Conservation (phyloP, 768 basidiomycete genomes). For the Lactifluus subvellereus region DNA sequence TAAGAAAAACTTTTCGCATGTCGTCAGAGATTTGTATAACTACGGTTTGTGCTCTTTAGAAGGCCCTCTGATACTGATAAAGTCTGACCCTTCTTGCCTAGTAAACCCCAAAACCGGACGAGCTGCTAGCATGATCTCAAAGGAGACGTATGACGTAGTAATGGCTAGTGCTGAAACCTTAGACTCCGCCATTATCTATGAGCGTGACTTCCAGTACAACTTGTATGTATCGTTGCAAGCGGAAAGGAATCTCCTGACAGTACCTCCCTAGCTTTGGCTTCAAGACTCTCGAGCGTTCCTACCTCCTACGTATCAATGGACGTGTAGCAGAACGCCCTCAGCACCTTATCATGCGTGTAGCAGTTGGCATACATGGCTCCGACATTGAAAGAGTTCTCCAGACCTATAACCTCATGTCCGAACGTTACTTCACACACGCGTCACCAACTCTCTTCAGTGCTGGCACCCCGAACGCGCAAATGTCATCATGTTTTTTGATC, state of each 20-base stretch:
- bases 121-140: conserved; percentile 85
- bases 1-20: conserved; percentile 92
- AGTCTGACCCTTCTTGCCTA: conserved; percentile 25
- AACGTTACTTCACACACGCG: conserved; percentile 97
- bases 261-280: conserved; percentile 77
- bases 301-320: conserved; percentile 89
- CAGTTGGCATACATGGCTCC: conserved; percentile 90
- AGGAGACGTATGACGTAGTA: conserved; percentile 79
- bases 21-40: conserved; percentile 83
- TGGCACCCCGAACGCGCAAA: conserved; percentile 91
- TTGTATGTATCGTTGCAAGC: conserved; percentile 48
- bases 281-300: conserved; percentile 98
- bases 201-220: conserved; percentile 97
- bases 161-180: conserved; percentile 73
- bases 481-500: conserved; percentile 95
- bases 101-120: conserved; percentile 95
- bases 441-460: conserved; percentile 98
- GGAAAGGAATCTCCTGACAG: conserved; percentile 3
- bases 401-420: conserved; percentile 95
- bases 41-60: conserved; percentile 52
- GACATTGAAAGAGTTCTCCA: conserved; percentile 87
- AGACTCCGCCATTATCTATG: conserved; percentile 95
- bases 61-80: background rate
- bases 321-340: conserved; percentile 96
- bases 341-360: conserved; percentile 99